Evolutionary conservation across 495 filamentous ascomycete species (phyloP).

Genomic region (Penicillium steckii): DNA sequence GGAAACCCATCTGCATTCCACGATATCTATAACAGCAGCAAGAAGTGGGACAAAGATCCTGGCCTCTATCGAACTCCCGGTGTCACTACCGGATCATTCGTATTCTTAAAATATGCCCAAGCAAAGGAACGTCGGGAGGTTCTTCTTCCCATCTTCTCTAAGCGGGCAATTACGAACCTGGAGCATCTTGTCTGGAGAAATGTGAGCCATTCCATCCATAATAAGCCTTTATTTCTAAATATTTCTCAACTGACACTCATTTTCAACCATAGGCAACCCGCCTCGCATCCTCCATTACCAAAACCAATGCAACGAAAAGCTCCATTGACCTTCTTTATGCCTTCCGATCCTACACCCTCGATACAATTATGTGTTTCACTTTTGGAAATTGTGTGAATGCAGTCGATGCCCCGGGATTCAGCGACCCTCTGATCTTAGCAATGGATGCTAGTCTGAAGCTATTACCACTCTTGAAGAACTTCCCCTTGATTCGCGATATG

Average conservation of each 20-base stretch:
- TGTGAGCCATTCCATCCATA: not conserved
- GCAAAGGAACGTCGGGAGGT: conserved; percentile 4
- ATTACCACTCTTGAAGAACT: conserved; percentile 2
- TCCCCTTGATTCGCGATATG: conserved; percentile 1
- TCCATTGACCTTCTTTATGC: conserved; percentile 3
- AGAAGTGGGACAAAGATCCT: conserved; percentile 3
- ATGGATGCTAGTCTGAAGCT: conserved; percentile 5
- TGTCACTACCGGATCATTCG: not conserved
- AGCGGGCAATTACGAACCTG: conserved; percentile 1
- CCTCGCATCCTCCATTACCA: not conserved
- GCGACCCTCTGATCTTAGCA: conserved; percentile 4
- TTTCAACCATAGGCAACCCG: not conserved
- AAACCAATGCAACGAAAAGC: not conserved
- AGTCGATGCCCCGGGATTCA: conserved; percentile 1
- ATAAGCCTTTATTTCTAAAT: not conserved
- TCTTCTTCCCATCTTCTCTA: conserved; percentile 5
- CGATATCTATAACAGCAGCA: conserved; percentile 6
- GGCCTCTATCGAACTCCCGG: conserved; percentile 5
- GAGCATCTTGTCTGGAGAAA: conserved; percentile 8
- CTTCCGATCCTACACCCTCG: conserved; percentile 4
- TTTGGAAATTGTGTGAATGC: not conserved
- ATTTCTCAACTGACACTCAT: not conserved
- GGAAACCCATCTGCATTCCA: conserved; percentile 4
- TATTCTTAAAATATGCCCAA: conserved; percentile 3
- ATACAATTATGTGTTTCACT: not conserved